phyloP scores from a whole-genome alignment of 306 rosid genomes.

The Lathyrus oleraceus region DNA sequence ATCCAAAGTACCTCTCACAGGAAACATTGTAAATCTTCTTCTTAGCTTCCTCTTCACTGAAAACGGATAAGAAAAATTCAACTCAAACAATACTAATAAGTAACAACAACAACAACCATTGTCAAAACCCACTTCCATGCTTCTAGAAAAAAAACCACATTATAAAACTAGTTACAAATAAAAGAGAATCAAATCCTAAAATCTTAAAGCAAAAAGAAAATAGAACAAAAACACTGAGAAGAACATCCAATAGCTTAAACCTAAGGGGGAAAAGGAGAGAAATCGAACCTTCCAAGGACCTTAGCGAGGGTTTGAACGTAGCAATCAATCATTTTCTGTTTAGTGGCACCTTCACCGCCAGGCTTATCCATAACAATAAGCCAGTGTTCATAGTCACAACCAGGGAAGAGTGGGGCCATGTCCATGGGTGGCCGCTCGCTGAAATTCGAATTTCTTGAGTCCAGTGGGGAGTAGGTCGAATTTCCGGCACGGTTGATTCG shows the following conservation, averaged over 20 bases:
- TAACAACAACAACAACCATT: background rate
- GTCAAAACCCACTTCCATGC: background rate
- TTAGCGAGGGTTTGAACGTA: constrained; percentile 70
- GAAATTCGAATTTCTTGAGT: constrained; percentile 61
- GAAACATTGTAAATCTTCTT: constrained; percentile 83
- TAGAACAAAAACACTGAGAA: background rate
- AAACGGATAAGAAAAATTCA: background rate
- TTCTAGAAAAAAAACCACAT: no score
- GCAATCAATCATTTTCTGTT: constrained; percentile 77
- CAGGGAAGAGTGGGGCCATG: constrained; percentile 82
- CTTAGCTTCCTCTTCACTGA: constrained; percentile 88
- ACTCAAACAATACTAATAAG: constrained; percentile 12
- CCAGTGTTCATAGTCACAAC: constrained; percentile 85
- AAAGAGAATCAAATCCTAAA: background rate
- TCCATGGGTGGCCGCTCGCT: constrained; percentile 72
- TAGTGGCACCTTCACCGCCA: constrained; percentile 72
- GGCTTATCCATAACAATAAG: constrained; percentile 85
- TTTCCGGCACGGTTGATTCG: constrained; percentile 56
- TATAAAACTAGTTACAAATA: no score
- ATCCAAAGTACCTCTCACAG: constrained; percentile 79
- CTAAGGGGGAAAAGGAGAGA: no score
- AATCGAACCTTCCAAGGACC: constrained; percentile 57
- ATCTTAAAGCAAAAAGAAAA: background rate
- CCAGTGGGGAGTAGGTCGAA: constrained; percentile 61
- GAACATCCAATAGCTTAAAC: no score